Conservation (phyloP, 345 rosid species). For the Rhizophora mangle region DNA sequence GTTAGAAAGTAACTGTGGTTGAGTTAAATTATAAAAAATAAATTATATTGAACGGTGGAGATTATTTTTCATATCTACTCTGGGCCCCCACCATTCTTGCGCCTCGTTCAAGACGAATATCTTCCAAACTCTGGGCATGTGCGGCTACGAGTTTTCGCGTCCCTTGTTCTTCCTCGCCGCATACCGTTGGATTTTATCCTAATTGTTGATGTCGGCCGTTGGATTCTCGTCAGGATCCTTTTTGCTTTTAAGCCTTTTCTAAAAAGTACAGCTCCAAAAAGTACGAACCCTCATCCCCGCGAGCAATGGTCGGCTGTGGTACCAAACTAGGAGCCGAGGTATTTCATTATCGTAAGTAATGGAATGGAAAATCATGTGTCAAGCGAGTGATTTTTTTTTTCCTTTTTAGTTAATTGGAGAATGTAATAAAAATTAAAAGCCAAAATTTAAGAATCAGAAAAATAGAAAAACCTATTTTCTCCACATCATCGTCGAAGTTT, state of each 20-base stretch:
- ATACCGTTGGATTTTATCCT: neutral
- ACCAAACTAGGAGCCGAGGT: neutral
- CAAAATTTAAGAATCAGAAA: too few relatives aligned
- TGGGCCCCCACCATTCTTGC: neutral
- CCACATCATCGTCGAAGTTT: too few relatives aligned
- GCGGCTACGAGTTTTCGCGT: conserved; percentile 77
- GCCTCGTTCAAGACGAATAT: conserved; percentile 27
- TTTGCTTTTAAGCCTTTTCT: neutral
- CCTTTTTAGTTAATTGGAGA: too few relatives aligned
- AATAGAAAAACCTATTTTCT: too few relatives aligned
- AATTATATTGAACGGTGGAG: conserved; percentile 22
- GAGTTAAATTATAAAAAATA: conserved; percentile 9
- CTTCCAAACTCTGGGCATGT: conserved; percentile 77
- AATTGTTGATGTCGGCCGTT: neutral
- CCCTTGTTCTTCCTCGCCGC: neutral
- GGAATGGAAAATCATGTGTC: too few relatives aligned
- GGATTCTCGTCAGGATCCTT: neutral
- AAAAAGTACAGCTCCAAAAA: neutral
- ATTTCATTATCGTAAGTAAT: neutral
- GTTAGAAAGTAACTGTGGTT: conserved; percentile 42
- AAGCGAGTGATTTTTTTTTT: too few relatives aligned
- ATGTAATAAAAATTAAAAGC: too few relatives aligned
- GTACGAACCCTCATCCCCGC: conserved; percentile 15
- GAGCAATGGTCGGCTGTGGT: conserved; percentile 2
- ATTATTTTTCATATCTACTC: neutral